Base-by-base conservation (phyloP, 371 early-diverging fungal species). In the Mortierella sp. region DNA sequence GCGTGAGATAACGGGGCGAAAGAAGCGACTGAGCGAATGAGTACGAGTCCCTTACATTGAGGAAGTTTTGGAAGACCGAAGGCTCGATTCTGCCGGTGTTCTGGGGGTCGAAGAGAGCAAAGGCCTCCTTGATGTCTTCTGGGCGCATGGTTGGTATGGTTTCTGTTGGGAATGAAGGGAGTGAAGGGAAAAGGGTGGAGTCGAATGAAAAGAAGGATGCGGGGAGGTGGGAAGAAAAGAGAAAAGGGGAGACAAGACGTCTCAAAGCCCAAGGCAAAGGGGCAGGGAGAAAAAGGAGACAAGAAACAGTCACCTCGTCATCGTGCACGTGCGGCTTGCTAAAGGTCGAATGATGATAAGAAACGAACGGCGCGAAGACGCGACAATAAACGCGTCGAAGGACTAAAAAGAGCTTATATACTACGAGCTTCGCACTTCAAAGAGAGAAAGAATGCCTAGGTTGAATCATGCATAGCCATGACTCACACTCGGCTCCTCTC, bases 21-120 rank as follows among this genome's bases (percentile, higher is more conserved):
- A n/a, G 24, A 3, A 44, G 58, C n/a, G 10, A 10, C 56, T 56
- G 32, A 32, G 27, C 38, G 6, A 21, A 6, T 65, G 41, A 29
- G 32, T 49, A 8, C 2, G 46, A n/a, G n/a, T 24, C 6, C 60
- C 63, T 38, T 80, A 63, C 80, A 63, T 80, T 76, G 41, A 83
- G 32, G 73, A 80, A 80, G 75, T 55, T 93, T 91, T 79, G 94
- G 89, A 74, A 97, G 89, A 90, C 96, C 95, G 74, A 92, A 90
- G 75, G 95, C 93, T 63, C 92, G 80, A 97, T 96, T 88, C 90
- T 91, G 70, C 97, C 96, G 75, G 95, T 93, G 85, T 93, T 94
- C 88, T 96, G 93, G 88, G 94, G 94, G 91, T 97, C 97, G 83
- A 97, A 97, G 55, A 96, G 94, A 78, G 92, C 92, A 92, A 97